A percentile compares a stretch with the other conserved stretches of the same genome.
phyloP scores from a whole-genome alignment of 2,329 filamentous ascomycete genomes.

The Didymella arachidicola region DNA sequence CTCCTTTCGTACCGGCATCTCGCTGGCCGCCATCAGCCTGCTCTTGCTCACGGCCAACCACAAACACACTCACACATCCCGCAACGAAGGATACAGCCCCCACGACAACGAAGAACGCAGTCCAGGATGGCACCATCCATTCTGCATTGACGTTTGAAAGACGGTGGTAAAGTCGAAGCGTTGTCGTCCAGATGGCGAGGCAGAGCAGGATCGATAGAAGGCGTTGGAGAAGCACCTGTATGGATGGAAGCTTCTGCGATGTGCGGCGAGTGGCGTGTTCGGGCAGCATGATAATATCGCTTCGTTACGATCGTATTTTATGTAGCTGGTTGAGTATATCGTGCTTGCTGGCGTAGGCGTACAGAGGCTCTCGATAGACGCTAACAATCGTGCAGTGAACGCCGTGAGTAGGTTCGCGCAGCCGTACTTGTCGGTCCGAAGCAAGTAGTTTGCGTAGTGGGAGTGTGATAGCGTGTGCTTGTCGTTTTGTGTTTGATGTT shows the following conservation, averaged over 20 bases:
- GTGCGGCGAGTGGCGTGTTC: background rate
- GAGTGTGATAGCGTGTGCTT: background rate
- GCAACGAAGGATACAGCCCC: background rate
- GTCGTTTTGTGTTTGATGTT: background rate
- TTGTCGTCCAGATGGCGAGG: background rate
- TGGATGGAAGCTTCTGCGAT: background rate
- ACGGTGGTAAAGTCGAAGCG: background rate
- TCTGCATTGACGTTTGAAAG: background rate
- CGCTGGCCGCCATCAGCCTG: no score
- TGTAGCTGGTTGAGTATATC: no score
- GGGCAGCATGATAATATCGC: background rate
- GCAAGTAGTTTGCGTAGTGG: background rate
- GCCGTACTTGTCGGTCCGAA: background rate
- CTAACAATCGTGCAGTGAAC: no score
- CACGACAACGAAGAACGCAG: background rate
- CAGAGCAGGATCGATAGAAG: background rate
- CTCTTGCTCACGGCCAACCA: background rate
- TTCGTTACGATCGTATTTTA: background rate
- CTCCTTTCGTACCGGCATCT: no score
- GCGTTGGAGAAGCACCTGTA: background rate
- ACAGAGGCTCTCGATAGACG: no score
- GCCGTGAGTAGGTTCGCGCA: no score
- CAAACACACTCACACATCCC: background rate
- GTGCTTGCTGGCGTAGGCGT: no score
- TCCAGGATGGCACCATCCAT: background rate